Evolutionary conservation across 345 rosid species (phyloP), one percentile per base, ranked within the genome.

Genomic region (Passiflora organensis): DNA sequence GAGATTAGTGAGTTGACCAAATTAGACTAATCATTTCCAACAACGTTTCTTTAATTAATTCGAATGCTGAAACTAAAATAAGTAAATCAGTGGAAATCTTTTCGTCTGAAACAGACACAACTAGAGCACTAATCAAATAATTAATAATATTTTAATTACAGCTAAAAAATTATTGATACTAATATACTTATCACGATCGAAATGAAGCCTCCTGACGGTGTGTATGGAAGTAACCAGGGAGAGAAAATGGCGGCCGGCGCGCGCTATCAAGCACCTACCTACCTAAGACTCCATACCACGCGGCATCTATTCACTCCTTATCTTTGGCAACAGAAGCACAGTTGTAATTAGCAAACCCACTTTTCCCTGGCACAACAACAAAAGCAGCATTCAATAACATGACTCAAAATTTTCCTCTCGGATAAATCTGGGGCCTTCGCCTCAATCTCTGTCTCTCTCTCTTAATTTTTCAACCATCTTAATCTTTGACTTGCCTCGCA

Each of bases 231-330:
- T 2, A 1, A 2, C 25, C 1, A 1, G 0, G 13, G 45, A 19
- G 28, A 42, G 69, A 68, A 5, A 70, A 58, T 2, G 43, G 34
- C 73, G 79, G 74, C 83, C 80, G 80, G 83, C 79, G 59, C 68
- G 65, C 48, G 48, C 49, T 55, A 56, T 28, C 44, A 11, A 58
- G 19, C 52, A 21, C 56, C 16, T 16, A 70, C 76, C 80, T 37
- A 67, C 59, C 64, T 51, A 34, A 5, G 25, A 1, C 32, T 24
- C 78, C 78, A n/a, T n/a, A n/a, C n/a, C n/a, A 76, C 81, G 73
- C 69, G 79, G 72, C 68, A 51, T 51, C 43, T 54, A 55, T 56
- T 32, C 38, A 12, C 21, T 32, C 6, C n/a, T n/a, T n/a, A 6
- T 15, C 46, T 52, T n/a, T 37, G 5, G 19, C 43, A 24, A 12